Conservation (phyloP, 1,284 basidiomycete species). For the Coniferiporia weirii region DNA sequence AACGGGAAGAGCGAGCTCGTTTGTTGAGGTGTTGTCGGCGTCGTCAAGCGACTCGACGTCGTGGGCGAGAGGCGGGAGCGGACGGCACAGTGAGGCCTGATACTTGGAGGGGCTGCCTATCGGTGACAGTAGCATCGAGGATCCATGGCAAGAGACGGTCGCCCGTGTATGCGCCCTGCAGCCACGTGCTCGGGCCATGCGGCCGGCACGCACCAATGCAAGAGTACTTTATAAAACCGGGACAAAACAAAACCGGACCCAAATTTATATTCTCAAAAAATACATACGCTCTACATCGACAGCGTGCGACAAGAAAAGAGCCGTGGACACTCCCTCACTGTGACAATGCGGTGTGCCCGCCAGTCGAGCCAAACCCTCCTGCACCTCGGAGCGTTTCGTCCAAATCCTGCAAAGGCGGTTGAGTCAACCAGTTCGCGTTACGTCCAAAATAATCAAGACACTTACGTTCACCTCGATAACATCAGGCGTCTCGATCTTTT, state of each 20-base stretch:
- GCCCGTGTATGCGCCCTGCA: not conserved
- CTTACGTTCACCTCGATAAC: constrained; percentile 81
- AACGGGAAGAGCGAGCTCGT: constrained; percentile 16
- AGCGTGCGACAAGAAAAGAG: not conserved
- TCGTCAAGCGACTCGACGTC: constrained; percentile 2
- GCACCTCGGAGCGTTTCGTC: constrained; percentile 80
- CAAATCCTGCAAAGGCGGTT: constrained; percentile 50
- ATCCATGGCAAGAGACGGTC: not conserved
- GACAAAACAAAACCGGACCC: not conserved
- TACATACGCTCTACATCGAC: not conserved
- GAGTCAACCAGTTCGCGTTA: not conserved
- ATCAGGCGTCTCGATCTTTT: constrained; percentile 84
- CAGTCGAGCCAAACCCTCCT: constrained; percentile 95
- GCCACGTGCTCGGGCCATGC: not conserved
- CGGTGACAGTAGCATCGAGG: constrained; percentile 2
- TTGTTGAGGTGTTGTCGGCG: not conserved
- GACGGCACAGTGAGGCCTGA: constrained; percentile 7
- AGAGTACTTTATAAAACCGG: not conserved
- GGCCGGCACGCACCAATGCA: not conserved
- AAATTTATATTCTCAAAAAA: not conserved
- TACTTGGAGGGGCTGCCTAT: constrained; percentile 16
- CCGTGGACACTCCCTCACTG: not conserved
- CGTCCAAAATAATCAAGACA: constrained; percentile 15
- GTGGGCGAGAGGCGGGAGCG: constrained; percentile 11
- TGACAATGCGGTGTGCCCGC: constrained; percentile 57